Percentiles rank a stretch among this genome's conserved stretches.
These are phyloP conservation scores for Apiotrichum siamense DNA, from an alignment of 1,284 basidiomycete species.

Conservation along the genomic window DNA sequence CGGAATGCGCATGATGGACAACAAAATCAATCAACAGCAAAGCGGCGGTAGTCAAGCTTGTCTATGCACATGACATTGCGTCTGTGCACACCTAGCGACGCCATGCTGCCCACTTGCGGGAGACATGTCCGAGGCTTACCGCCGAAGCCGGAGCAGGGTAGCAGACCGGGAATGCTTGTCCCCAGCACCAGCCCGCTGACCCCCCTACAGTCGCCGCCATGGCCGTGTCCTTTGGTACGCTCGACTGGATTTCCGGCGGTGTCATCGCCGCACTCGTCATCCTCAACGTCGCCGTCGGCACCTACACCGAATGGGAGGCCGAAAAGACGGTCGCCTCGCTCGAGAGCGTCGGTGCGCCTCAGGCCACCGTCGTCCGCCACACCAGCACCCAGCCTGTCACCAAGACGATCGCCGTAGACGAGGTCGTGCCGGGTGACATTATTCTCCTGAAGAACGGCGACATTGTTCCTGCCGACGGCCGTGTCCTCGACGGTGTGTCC, in stretches of 20 bases:
- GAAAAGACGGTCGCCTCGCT: constrained; percentile 50
- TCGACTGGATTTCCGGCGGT: constrained; percentile 60
- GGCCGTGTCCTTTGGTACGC: constrained; percentile 59
- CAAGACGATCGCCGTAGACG: constrained; percentile 54
- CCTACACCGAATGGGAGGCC: constrained; percentile 48
- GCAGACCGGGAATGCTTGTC: no score
- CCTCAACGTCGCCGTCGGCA: constrained; percentile 52
- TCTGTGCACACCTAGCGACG: no score
- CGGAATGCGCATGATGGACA: no score
- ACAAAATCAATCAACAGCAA: no score
- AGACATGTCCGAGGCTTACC: no score
- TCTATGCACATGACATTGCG: background rate
- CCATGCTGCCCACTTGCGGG: no score
- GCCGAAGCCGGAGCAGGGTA: no score
- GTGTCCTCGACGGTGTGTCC: constrained; percentile 48
- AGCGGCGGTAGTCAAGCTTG: no score
- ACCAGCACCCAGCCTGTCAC: constrained; percentile 27
- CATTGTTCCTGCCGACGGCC: constrained; percentile 58
- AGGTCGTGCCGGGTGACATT: constrained; percentile 61
- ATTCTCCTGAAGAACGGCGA: constrained; percentile 57
- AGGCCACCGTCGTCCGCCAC: constrained; percentile 56
- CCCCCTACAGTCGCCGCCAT: constrained; percentile 53
- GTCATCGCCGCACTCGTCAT: constrained; percentile 60
- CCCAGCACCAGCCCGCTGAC: no score
- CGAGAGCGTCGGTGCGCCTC: constrained; percentile 53